A percentile compares a stretch with the other conserved stretches of the same genome.
Conservation (phyloP, 371 early-diverging fungal genomes). For the Mortierella sp. region DNA sequence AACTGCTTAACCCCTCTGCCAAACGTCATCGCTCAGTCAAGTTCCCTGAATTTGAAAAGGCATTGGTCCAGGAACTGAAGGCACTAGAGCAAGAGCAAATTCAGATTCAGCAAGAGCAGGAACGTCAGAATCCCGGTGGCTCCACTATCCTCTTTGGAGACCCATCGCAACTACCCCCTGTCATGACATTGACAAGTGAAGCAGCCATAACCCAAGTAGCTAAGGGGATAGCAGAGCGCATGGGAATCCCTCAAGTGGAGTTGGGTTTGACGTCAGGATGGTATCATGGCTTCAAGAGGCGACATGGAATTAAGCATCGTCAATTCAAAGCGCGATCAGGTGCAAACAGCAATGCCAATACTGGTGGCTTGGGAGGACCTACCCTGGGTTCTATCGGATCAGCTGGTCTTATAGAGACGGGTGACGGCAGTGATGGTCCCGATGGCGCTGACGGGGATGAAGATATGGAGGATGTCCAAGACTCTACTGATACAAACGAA, state of each 20-base stretch:
- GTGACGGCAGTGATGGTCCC: slow-evolving; percentile 39
- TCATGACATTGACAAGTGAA: slow-evolving; percentile 54
- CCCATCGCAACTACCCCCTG: slow-evolving; percentile 39
- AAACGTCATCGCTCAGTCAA: slow-evolving; percentile 57
- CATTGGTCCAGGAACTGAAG: slow-evolving; percentile 50
- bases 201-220: slow-evolving; percentile 56
- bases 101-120: slow-evolving; percentile 56
- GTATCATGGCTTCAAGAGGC: slow-evolving; percentile 57
- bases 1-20: slow-evolving; percentile 51
- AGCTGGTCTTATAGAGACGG: slow-evolving; percentile 25
- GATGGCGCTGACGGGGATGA: slow-evolving; percentile 47
- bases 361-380: slow-evolving; percentile 23
- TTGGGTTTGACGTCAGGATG: slow-evolving; percentile 56
- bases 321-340: slow-evolving; percentile 40
- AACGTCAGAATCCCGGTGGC: slow-evolving; percentile 11
- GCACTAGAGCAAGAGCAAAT: slow-evolving; percentile 52
- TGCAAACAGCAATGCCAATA: slow-evolving; percentile 12
- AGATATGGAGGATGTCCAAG: slow-evolving; percentile 48
- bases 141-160: slow-evolving; percentile 7
- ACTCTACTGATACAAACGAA: slow-evolving; percentile 6
- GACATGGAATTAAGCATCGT: slow-evolving; percentile 57
- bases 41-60: slow-evolving; percentile 57
- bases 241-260: slow-evolving; percentile 53
- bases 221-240: slow-evolving; percentile 55
- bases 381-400: slow-evolving; percentile 21